Evolutionary conservation across 2,329 filamentous ascomycete species (phyloP), one percentile per base, ranked within the genome.

Genomic region (Hymenoscyphus linearis): DNA sequence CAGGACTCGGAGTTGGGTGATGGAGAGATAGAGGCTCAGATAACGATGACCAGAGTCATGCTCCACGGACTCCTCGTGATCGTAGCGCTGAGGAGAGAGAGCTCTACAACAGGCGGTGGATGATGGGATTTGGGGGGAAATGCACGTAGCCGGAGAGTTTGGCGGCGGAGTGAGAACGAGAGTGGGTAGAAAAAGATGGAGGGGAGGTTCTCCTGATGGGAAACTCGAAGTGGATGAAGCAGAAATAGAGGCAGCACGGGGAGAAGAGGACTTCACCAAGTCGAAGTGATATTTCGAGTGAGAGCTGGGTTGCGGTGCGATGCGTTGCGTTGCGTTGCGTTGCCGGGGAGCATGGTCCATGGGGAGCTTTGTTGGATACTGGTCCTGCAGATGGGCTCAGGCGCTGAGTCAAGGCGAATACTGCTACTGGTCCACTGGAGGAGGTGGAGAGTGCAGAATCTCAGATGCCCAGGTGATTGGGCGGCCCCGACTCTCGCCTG

Each of bases 11-110:
- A 40, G 58, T 59, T 35, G 59, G 59, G 64, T 64, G 64, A 65
- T 58, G 44, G 56, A 47, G 14, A 55, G 47, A 55, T 34, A 53
- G 26, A 40, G 40, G 44, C 44, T 52, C 53, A 55, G 53, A 37
- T 61, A 57, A 47, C 57, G 55, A 57, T 66, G 65, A 61, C 60
- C 58, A 67, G 64, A 68, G 67, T 68, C 66, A 69, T 63, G 65
- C 66, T 65, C 62, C 56, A 62, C 52, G 40, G 56, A 55, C 62
- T 54, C 61, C 67, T 69, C 66, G 67, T 69, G 66, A 69, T 65
- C 63, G 62, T 31, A 68, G 66, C 65, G 66, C 65, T 58, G 52
- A 47, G 40, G 40, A 47, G 40, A 25, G 40, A 47, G 40, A 47
- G 40, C 40, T 47, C 40, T 25, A 47, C 40, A 25, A 25, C 13